Conservation (phyloP, 345 rosid genomes). For the Hibiscus trionum region DNA sequence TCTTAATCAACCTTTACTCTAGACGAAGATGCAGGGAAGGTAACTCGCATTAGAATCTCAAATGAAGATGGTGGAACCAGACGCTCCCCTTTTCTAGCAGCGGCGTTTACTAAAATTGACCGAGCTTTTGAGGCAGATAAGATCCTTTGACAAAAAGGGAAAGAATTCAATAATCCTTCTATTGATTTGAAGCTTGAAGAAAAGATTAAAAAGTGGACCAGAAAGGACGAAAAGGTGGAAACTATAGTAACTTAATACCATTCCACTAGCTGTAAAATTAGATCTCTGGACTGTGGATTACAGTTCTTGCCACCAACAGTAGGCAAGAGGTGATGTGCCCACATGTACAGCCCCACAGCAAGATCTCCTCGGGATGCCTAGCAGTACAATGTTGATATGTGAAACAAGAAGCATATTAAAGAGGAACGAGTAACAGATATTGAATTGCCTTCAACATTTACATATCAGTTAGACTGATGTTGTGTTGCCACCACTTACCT, state of each 20-base stretch:
- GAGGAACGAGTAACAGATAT: not conserved
- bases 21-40: slow-evolving; percentile 58
- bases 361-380: slow-evolving; percentile 67
- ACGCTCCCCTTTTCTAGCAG: slow-evolving; percentile 68
- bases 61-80: slow-evolving; percentile 56
- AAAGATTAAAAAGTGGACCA: not conserved
- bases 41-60: slow-evolving; percentile 51
- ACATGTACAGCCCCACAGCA: slow-evolving; percentile 54
- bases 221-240: not conserved
- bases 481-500: slow-evolving; percentile 31
- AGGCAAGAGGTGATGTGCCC: slow-evolving; percentile 65
- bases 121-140: slow-evolving; percentile 53
- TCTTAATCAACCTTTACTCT: slow-evolving; percentile 47
- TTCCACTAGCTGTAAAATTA: slow-evolving; percentile 55
- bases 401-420: slow-evolving; percentile 5
- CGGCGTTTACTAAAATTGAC: slow-evolving; percentile 57
- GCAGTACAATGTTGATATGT: slow-evolving; percentile 10
- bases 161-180: not conserved
- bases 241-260: slow-evolving; percentile 19
- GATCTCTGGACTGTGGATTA: slow-evolving; percentile 73
- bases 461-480: not conserved
- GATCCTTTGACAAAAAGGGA: slow-evolving; percentile 31
- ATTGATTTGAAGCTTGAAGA: not conserved
- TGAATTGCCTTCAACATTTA: not conserved
- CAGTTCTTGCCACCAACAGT: slow-evolving; percentile 36